A percentile compares a stretch with the other conserved stretches of the same genome.
These are phyloP conservation scores for Cucurbita argyrosperma DNA, from an alignment of 306 rosid species.

Conservation along the genomic window DNA sequence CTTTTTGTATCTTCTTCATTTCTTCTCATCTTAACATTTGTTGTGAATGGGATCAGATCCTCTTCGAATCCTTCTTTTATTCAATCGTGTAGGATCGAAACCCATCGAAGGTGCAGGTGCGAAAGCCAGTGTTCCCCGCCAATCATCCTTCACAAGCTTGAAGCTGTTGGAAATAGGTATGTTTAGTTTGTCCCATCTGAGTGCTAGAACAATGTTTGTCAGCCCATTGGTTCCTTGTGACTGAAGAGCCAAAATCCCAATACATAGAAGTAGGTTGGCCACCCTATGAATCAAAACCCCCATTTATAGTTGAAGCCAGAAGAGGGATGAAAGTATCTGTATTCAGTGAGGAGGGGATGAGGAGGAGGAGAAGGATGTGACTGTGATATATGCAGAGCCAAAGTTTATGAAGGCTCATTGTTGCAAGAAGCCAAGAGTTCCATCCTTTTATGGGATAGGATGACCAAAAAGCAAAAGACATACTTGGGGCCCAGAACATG, in stretches of 20 bases:
- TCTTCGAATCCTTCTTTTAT: constrained; percentile 51
- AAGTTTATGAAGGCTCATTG: constrained; percentile 17
- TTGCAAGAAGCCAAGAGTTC: constrained; percentile 22
- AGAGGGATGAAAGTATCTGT: constrained; percentile 9
- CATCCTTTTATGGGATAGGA: constrained; percentile 49
- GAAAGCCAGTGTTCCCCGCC: constrained; percentile 28
- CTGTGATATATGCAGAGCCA: background rate
- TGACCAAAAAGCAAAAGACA: constrained; percentile 44
- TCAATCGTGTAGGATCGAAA: constrained; percentile 53
- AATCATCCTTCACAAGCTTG: constrained; percentile 37
- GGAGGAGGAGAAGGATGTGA: background rate
- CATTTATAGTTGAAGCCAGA: constrained; percentile 21
- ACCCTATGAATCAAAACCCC: constrained; percentile 28
- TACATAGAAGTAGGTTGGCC: constrained; percentile 32
- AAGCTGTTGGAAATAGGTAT: constrained; percentile 25
- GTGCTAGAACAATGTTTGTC: constrained; percentile 54
- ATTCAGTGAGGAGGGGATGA: background rate
- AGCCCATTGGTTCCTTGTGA: constrained; percentile 37
- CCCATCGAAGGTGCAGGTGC: constrained; percentile 61
- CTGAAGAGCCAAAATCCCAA: constrained; percentile 51
- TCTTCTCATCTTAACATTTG: constrained; percentile 33
- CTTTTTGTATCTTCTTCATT: background rate
- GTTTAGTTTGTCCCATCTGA: constrained; percentile 33
- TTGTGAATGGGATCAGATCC: constrained; percentile 97
- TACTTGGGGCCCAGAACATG: constrained; percentile 34